Evolutionary conservation across 768 basidiomycete genomes (phyloP).

Genomic region (Pisolithus tinctorius): DNA sequence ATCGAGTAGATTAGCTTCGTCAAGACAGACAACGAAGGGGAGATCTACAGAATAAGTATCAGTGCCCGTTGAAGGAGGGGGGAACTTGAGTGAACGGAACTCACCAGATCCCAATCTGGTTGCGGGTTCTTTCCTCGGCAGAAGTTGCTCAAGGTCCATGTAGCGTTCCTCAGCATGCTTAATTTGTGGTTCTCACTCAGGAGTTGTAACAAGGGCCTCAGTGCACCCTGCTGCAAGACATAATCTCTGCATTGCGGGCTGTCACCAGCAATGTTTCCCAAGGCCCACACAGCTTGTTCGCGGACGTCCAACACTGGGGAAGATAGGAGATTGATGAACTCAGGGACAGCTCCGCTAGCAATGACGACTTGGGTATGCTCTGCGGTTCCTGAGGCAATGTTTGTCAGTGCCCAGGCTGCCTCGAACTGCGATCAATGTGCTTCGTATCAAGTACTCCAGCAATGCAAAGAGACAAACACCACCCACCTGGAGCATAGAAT

Average conservation of each 20-base stretch:
- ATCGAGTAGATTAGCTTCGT: constrained; percentile 98
- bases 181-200: constrained; percentile 97
- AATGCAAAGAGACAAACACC: not conserved
- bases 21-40: constrained; percentile 91
- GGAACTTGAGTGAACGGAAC: constrained; percentile 3
- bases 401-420: constrained; percentile 96
- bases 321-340: constrained; percentile 94
- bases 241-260: constrained; percentile 97
- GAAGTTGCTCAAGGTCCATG: constrained; percentile 99
- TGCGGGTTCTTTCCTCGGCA: constrained; percentile 97
- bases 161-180: constrained; percentile 97
- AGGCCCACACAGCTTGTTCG: constrained; percentile 99
- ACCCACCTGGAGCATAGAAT: constrained; percentile 78
- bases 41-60: constrained; percentile 57
- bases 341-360: constrained; percentile 86
- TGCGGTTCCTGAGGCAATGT: constrained; percentile 96
- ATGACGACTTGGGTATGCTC: constrained; percentile 99
- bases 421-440: constrained; percentile 59
- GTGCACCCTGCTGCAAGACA: constrained; percentile 87
- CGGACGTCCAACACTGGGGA: constrained; percentile 95
- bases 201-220: constrained; percentile 84
- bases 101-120: constrained; percentile 93
- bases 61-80: constrained; percentile 2
- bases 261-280: constrained; percentile 99
- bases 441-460: not conserved